Evolutionary conservation across 73 alveolate genomes (phyloP).

Genomic region (Paramecium sonneborni): DNA sequence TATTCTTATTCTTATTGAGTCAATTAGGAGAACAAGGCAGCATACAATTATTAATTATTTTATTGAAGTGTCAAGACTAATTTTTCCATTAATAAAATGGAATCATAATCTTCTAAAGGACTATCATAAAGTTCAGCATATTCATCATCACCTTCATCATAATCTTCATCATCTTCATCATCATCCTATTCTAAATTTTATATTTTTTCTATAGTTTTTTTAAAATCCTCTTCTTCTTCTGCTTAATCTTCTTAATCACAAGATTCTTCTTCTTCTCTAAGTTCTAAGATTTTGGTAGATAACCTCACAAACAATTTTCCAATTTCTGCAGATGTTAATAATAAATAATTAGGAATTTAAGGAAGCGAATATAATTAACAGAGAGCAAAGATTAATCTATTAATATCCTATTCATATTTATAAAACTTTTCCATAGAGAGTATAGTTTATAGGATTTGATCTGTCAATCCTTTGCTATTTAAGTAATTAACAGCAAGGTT

Average conservation of each 20-base stretch:
- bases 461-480: conserved; percentile 50
- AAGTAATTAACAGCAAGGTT: conserved; percentile 55
- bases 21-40: not conserved
- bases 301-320: conserved; percentile 64
- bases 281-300: conserved; percentile 62
- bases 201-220: conserved; percentile 42
- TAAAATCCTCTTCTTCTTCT: conserved; percentile 65
- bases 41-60: not conserved
- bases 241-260: conserved; percentile 71
- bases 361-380: conserved; percentile 64
- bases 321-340: conserved; percentile 54
- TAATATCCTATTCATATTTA: conserved; percentile 71
- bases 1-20: not conserved
- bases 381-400: conserved; percentile 73
- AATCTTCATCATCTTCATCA: conserved; percentile 61
- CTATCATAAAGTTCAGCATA: conserved; percentile 71
- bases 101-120: conserved; percentile 64
- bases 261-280: conserved; percentile 63
- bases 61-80: not conserved
- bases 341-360: conserved; percentile 52
- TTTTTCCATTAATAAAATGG: conserved; percentile 33
- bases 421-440: conserved; percentile 58
- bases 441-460: conserved; percentile 53
- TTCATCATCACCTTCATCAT: conserved; percentile 59
- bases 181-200: conserved; percentile 32